Percentiles rank a stretch among this genome's conserved stretches.
phyloP scores from a whole-genome alignment of 1,284 basidiomycete species.

The Pisolithus thermaeus region DNA sequence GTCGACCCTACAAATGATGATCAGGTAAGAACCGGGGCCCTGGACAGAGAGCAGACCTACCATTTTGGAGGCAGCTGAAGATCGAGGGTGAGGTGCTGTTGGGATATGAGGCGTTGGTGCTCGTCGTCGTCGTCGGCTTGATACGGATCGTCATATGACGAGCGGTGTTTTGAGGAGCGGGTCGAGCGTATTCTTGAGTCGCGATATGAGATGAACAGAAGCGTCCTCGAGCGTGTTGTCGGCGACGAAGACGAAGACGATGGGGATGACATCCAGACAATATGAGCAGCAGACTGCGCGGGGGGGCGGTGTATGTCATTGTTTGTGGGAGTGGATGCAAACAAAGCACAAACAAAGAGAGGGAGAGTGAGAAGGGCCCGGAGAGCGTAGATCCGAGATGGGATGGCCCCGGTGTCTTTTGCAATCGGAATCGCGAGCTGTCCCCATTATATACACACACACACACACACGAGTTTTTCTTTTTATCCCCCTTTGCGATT shows the following conservation, averaged over 20 bases:
- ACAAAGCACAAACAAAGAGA: constrained; percentile 3
- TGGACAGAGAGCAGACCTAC: constrained; percentile 30
- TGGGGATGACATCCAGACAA: constrained; percentile 23
- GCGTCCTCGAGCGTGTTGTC: constrained; percentile 82
- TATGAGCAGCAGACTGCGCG: constrained; percentile 2
- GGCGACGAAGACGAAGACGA: constrained; percentile 30
- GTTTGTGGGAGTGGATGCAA: constrained; percentile 14
- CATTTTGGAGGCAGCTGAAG: constrained; percentile 68
- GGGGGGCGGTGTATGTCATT: constrained; percentile 13
- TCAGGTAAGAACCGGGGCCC: neutral
- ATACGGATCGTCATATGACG: constrained; percentile 39
- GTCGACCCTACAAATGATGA: constrained; percentile 67
- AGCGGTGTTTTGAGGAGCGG: constrained; percentile 35
- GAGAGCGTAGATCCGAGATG: too few species aligned
- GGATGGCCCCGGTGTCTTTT: too few species aligned
- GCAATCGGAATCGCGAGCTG: too few species aligned
- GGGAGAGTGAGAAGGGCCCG: too few species aligned
- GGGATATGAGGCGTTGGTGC: constrained; percentile 61
- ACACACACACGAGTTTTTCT: too few species aligned
- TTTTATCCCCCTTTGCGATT: constrained; percentile 14
- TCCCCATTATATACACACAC: too few species aligned
- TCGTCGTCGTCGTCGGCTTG: constrained; percentile 61
- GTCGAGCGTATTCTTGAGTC: constrained; percentile 67
- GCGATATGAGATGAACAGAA: constrained; percentile 92
- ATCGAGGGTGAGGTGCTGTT: constrained; percentile 51